Percentiles rank a stretch among this genome's conserved stretches.
These are phyloP conservation scores for Podospora pseudoanserina DNA, from an alignment of 495 filamentous ascomycete genomes.

Conservation along the genomic window DNA sequence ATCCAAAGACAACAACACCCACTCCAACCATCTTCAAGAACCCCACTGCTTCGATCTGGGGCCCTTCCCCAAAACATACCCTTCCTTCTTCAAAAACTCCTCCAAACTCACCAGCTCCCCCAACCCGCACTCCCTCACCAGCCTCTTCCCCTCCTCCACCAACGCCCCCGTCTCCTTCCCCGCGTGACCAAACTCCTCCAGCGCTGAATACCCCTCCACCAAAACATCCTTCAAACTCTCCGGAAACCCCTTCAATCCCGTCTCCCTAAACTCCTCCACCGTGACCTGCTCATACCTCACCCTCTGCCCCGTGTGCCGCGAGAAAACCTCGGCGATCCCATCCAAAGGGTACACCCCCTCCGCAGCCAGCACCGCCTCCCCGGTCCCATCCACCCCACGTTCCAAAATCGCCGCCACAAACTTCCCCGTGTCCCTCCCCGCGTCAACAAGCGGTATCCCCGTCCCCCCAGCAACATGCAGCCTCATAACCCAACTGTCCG, in stretches of 20 bases:
- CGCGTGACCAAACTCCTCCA: slow-evolving; percentile 47
- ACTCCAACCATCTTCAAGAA: not conserved
- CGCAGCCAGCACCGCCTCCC: slow-evolving; percentile 43
- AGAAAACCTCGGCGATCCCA: slow-evolving; percentile 38
- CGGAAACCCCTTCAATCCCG: slow-evolving; percentile 35
- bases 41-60: not conserved
- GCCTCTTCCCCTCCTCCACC: slow-evolving; percentile 42
- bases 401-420: slow-evolving; percentile 51
- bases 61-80: not conserved
- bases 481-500: not conserved
- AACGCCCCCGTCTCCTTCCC: slow-evolving; percentile 38
- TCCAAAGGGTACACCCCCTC: slow-evolving; percentile 35
- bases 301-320: slow-evolving; percentile 44
- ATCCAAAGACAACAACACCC: too few relatives aligned
- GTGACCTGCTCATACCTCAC: slow-evolving; percentile 45
- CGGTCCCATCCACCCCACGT: slow-evolving; percentile 17
- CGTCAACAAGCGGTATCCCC: slow-evolving; percentile 44
- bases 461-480: not conserved
- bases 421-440: slow-evolving; percentile 47
- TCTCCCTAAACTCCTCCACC: slow-evolving; percentile 35
- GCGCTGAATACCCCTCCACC: slow-evolving; percentile 35
- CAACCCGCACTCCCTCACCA: slow-evolving; percentile 9
- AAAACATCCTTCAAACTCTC: slow-evolving; percentile 31
- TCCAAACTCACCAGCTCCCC: not conserved
- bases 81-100: not conserved